Conservation (phyloP, 768 basidiomycete species). For the Kwoniella newhampshirensis region DNA sequence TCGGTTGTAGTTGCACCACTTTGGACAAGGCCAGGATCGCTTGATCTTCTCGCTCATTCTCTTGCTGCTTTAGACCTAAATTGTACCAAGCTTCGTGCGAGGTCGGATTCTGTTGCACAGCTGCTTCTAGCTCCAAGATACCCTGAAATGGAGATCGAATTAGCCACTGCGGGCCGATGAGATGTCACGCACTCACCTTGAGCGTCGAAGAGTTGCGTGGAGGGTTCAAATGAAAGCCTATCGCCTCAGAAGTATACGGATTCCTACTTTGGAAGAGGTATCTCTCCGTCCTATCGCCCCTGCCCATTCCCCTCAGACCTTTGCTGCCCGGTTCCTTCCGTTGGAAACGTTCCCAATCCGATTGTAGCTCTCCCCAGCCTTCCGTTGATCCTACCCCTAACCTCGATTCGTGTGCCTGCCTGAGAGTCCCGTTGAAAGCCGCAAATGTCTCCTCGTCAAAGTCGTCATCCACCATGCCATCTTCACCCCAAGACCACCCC, state of each 20-base stretch:
- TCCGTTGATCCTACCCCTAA: conserved; percentile 26
- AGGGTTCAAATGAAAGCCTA: conserved; percentile 8
- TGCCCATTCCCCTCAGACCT: conserved; percentile 23
- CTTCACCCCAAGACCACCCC: conserved; percentile 28
- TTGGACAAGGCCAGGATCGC: conserved; percentile 81
- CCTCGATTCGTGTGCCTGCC: conserved; percentile 1
- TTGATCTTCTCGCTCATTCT: conserved; percentile 90
- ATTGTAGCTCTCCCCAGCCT: conserved; percentile 40
- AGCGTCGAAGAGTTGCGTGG: conserved; percentile 23
- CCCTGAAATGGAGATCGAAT: too few relatives aligned
- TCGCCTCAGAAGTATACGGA: conserved; percentile 30
- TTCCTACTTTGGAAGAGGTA: conserved; percentile 51
- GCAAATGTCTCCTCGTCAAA: conserved; percentile 40
- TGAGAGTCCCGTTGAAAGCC: conserved; percentile 33
- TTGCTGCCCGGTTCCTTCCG: conserved; percentile 1
- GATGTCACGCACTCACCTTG: conserved; percentile 19
- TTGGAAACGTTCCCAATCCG: conserved; percentile 37
- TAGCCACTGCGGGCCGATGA: too few relatives aligned
- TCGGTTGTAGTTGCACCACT: conserved; percentile 76
- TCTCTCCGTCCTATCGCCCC: conserved; percentile 26
- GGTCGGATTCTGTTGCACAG: conserved; percentile 72
- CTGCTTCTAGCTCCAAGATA: conserved; percentile 84
- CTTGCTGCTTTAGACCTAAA: conserved; percentile 94
- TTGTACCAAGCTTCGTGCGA: conserved; percentile 80
- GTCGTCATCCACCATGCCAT: conserved; percentile 23